Evolutionary conservation across 139 green algal genomes (phyloP).

Genomic region (Deuterostichococcus epilithicus): DNA sequence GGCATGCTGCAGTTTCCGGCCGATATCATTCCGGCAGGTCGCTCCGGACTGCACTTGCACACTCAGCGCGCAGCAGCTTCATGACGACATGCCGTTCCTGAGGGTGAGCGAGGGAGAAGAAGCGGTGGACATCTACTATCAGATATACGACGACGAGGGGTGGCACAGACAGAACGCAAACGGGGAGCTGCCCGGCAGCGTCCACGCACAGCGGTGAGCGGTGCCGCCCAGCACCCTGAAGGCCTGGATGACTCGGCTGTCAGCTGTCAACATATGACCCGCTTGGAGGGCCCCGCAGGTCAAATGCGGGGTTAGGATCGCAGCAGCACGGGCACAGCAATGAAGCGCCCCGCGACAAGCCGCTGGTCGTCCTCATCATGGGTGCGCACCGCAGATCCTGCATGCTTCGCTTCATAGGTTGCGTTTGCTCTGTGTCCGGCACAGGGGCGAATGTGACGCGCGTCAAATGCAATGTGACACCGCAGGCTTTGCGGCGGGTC

Average conservation of each 20-base stretch:
- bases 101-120: not conserved
- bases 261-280: too few species aligned
- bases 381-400: conserved; percentile 6
- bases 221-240: not conserved
- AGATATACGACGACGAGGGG: conserved; percentile 10
- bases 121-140: conserved; percentile 19
- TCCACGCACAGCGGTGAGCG: not conserved
- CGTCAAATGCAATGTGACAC: not conserved
- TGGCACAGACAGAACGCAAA: not conserved
- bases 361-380: conserved; percentile 23
- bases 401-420: not conserved
- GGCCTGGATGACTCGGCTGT: too few species aligned
- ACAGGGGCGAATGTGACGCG: too few species aligned
- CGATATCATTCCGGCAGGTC: too few species aligned
- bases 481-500: conserved; percentile 12
- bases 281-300: too few species aligned
- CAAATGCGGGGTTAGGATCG: not conserved
- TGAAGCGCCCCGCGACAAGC: not conserved
- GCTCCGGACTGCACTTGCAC: too few species aligned
- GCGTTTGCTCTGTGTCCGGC: not conserved
- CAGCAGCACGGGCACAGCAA: not conserved
- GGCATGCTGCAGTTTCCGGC: too few species aligned
- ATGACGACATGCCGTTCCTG: conserved; percentile 10
- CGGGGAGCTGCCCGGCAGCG: not conserved
- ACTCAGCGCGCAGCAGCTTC: not conserved